Percentiles rank a stretch among this genome's conserved stretches.
Conservation (phyloP, 164 flowering plant genomes). For the Macadamia integrifolia region DNA sequence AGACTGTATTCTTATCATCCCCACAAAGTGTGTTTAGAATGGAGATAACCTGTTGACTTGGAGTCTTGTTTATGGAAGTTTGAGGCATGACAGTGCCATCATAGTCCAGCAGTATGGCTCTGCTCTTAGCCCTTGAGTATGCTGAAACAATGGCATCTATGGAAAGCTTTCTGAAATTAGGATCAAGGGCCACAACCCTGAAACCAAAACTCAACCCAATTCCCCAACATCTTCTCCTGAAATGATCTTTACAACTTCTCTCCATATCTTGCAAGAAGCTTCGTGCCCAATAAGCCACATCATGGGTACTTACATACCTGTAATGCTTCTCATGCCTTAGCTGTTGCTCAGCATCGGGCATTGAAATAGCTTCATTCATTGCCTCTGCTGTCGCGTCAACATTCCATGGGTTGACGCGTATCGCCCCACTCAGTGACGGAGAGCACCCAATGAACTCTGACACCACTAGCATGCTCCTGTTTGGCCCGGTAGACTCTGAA, state of each 20-base stretch:
- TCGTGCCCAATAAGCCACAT: slow-evolving; percentile 70
- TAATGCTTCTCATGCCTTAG: slow-evolving; percentile 81
- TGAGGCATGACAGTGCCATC: slow-evolving; percentile 84
- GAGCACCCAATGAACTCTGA: slow-evolving; percentile 85
- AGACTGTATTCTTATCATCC: slow-evolving; percentile 53
- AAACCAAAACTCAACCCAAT: slow-evolving; percentile 72
- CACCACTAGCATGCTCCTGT: slow-evolving; percentile 72
- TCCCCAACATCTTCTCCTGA: slow-evolving; percentile 68
- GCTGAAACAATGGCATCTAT: slow-evolving; percentile 54
- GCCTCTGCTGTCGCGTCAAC: slow-evolving; percentile 70
- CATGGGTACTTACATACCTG: slow-evolving; percentile 67
- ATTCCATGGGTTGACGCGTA: slow-evolving; percentile 76
- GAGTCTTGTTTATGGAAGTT: slow-evolving; percentile 56
- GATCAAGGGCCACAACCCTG: slow-evolving; percentile 73
- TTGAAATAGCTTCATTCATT: slow-evolving; percentile 60
- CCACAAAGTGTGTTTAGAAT: slow-evolving; percentile 47
- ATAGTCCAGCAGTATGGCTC: slow-evolving; percentile 67
- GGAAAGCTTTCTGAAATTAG: slow-evolving; percentile 59
- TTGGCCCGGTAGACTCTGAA: slow-evolving; percentile 33
- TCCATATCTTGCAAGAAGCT: slow-evolving; percentile 80
- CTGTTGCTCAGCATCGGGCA: slow-evolving; percentile 65
- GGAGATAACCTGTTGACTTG: slow-evolving; percentile 53
- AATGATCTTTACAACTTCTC: slow-evolving; percentile 63
- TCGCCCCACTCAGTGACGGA: slow-evolving; percentile 80
- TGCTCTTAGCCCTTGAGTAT: slow-evolving; percentile 41